These are phyloP conservation scores for Ascochyta pisi DNA, from an alignment of 2,329 filamentous ascomycete genomes.

Conservation along the genomic window DNA sequence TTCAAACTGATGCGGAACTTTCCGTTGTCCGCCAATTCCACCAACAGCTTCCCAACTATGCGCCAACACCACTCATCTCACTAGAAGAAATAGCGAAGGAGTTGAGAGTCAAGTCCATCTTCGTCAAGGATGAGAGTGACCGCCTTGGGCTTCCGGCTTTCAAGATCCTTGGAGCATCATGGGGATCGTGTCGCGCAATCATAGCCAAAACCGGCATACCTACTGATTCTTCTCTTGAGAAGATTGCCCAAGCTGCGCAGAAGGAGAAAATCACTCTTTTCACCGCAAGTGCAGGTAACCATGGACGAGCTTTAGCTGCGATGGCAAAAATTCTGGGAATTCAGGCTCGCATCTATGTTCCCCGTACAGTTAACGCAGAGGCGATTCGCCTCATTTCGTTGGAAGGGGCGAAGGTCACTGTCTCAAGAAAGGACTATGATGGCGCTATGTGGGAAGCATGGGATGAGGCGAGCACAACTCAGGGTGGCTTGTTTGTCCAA, in stretches of 20 bases:
- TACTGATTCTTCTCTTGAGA: conserved; percentile 55
- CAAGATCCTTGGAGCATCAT: conserved; percentile 82
- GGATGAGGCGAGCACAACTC: conserved; percentile 47
- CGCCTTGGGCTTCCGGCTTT: conserved; percentile 76
- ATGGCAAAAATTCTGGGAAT: conserved; percentile 69
- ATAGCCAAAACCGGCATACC: conserved; percentile 54
- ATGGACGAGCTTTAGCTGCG: conserved; percentile 73
- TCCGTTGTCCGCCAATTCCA: conserved; percentile 58
- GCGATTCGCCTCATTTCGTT: conserved; percentile 63
- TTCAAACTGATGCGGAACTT: background rate
- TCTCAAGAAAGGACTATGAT: conserved; percentile 69
- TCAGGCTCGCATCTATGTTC: conserved; percentile 67
- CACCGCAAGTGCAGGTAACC: conserved; percentile 78
- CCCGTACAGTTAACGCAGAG: conserved; percentile 60
- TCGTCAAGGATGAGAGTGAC: conserved; percentile 74
- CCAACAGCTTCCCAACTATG: conserved; percentile 62
- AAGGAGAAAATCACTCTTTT: conserved; percentile 55
- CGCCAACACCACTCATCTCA: conserved; percentile 61
- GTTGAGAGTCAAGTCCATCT: conserved; percentile 60
- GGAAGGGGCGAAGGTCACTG: conserved; percentile 68
- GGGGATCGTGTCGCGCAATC: conserved; percentile 68
- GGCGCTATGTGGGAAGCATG: conserved; percentile 62
- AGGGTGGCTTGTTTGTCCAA: conserved; percentile 65
- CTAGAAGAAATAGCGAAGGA: conserved; percentile 63
- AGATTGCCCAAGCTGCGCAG: conserved; percentile 48